Conservation (phyloP, 179 eudicot species). For the Kewa caespitosa region DNA sequence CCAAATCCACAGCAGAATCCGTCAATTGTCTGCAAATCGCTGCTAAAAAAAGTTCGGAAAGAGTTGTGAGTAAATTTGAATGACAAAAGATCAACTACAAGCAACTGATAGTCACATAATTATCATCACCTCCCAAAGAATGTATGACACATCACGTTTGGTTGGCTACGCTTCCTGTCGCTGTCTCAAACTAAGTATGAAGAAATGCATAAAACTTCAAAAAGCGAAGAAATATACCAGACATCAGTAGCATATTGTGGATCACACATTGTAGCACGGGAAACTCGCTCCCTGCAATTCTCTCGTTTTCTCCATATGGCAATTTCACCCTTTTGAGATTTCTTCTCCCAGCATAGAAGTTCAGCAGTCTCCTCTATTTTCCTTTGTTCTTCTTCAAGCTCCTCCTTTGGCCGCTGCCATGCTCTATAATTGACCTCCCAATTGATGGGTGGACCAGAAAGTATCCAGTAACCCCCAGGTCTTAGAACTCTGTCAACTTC, state of each 20-base stretch:
- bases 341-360: constrained; percentile 83
- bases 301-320: constrained; percentile 68
- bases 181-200: neutral
- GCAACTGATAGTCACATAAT: neutral
- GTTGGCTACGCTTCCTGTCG: neutral
- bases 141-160: neutral
- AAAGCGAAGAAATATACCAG: constrained; percentile 43
- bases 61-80: neutral
- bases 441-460: constrained; percentile 79
- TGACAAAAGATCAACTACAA: neutral
- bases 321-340: constrained; percentile 69
- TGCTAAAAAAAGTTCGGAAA: neutral
- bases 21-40: neutral
- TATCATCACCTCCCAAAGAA: neutral
- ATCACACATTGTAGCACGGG: constrained; percentile 49
- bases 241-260: constrained; percentile 56
- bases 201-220: neutral
- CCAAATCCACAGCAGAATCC: neutral
- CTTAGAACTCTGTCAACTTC: constrained; percentile 84
- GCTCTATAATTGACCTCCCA: constrained; percentile 64
- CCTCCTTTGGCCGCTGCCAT: constrained; percentile 72
- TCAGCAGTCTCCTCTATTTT: constrained; percentile 72
- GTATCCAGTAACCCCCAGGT: constrained; percentile 87
- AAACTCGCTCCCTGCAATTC: constrained; percentile 41
- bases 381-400: constrained; percentile 69